These are phyloP conservation scores for Cenococcum geophilum DNA, from an alignment of 495 filamentous ascomycete genomes.

Conservation along the genomic window DNA sequence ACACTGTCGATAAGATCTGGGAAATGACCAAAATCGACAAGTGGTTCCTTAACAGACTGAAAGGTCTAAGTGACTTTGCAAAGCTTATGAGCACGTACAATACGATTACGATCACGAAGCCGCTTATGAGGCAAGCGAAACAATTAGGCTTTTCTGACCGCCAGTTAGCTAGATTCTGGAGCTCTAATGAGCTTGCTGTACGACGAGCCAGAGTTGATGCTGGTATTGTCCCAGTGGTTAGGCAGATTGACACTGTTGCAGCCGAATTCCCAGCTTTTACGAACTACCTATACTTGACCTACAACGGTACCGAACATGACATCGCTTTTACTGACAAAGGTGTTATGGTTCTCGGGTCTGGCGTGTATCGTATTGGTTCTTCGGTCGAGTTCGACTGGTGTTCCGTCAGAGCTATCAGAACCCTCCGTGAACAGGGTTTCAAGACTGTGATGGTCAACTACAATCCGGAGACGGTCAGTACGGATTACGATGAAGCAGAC, in stretches of 20 bases:
- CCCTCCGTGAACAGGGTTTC: constrained; percentile 75
- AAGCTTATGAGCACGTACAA: constrained; percentile 67
- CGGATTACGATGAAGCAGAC: constrained; percentile 96
- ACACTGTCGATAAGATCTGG: constrained; percentile 93
- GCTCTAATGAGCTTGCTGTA: constrained; percentile 84
- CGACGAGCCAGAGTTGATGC: constrained; percentile 74
- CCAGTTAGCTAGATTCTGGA: constrained; percentile 89
- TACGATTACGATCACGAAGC: constrained; percentile 57
- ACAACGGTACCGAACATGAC: constrained; percentile 86
- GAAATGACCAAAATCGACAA: constrained; percentile 96
- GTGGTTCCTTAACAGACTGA: constrained; percentile 89
- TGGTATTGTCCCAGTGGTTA: constrained; percentile 81
- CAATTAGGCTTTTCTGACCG: constrained; percentile 89
- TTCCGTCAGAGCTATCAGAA: constrained; percentile 92
- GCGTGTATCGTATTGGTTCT: constrained; percentile 95
- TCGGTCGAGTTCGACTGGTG: constrained; percentile 99
- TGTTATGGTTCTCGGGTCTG: constrained; percentile 93
- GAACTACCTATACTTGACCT: constrained; percentile 96
- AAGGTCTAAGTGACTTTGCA: constrained; percentile 82
- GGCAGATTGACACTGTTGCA: constrained; percentile 98
- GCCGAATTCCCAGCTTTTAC: constrained; percentile 93
- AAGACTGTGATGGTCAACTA: constrained; percentile 97
- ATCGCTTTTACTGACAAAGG: constrained; percentile 80
- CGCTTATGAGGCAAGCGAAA: constrained; percentile 74
- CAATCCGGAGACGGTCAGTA: constrained; percentile 91